Evolutionary conservation across 257 asterid genomes (phyloP), one percentile per base, ranked within the genome.

Genomic region (Cruciata laevipes): DNA sequence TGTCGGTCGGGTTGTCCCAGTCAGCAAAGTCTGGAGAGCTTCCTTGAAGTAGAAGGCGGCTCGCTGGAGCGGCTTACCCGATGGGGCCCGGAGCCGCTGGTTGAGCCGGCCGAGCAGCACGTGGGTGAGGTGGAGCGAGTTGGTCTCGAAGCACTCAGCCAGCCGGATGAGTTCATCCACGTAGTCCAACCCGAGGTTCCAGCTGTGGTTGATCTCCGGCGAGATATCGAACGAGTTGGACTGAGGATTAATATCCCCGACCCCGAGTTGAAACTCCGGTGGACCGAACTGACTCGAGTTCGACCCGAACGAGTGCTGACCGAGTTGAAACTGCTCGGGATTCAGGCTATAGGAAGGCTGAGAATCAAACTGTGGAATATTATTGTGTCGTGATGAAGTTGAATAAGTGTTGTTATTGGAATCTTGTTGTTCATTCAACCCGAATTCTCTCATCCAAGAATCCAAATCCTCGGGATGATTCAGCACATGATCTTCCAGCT

Each of bases 1-100:
- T 42, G 75, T 65, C 4, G 76, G 61, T 35, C 83, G 77, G 67
- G 82, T 80, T n/a, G 96, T 82, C 63, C 89, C 89, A 3, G 93
- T 83, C 83, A 89, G 86, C 13, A 88, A 73, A 17, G 89, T 79
- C 61, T 90, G 96, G 0, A 90, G 84, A 24, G 99, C 97, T 82
- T 90, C 95, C 82, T 94, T 94, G 95, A 94, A 88, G 74, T 90
- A 94, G 76, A 87, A 94, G 56, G 97, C 95, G 5, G 95, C 91
- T 77, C 99, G 68, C 74, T 85, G 96, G 9, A 89, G 85, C 0
- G 96, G 87, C 31, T 87, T 88, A 3, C 96, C 97, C 0, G 78
- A 63, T 0, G 99, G 83, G 0, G 88, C 83, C 2, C 80, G 73
- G 18, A 94, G 83, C 17, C 85, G 80, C 18, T 93, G 96, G 73